These are phyloP conservation scores for Hygrocybe coccinea DNA, from an alignment of 768 basidiomycete species.

Conservation along the genomic window DNA sequence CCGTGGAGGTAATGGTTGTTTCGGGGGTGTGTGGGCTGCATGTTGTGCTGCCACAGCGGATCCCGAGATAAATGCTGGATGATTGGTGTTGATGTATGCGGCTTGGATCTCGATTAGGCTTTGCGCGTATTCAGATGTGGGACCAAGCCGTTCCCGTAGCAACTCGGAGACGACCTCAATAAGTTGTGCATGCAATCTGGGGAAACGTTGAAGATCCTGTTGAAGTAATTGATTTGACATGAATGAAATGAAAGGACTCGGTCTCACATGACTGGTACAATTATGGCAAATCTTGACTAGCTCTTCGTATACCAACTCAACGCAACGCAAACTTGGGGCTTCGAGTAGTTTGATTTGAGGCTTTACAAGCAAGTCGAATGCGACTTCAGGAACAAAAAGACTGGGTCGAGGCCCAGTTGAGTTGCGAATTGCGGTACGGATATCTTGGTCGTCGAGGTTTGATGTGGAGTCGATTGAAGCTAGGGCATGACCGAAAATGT, in stretches of 20 bases:
- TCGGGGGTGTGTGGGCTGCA: slow-evolving; percentile 34
- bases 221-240: slow-evolving; percentile 5
- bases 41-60: slow-evolving; percentile 61
- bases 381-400: slow-evolving; percentile 93
- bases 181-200: slow-evolving; percentile 84
- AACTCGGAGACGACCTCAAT: slow-evolving; percentile 97
- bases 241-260: neutral
- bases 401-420: slow-evolving; percentile 96
- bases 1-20: slow-evolving; percentile 43
- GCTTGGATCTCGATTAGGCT: slow-evolving; percentile 96
- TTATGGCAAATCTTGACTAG: slow-evolving; percentile 99
- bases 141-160: slow-evolving; percentile 88
- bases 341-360: slow-evolving; percentile 97
- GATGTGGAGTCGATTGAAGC: slow-evolving; percentile 84
- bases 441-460: slow-evolving; percentile 90
- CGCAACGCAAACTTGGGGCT: slow-evolving; percentile 89
- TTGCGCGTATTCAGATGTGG: slow-evolving; percentile 94
- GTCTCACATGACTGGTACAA: slow-evolving; percentile 79
- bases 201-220: slow-evolving; percentile 95
- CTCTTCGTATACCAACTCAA: slow-evolving; percentile 98
- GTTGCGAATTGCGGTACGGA: slow-evolving; percentile 96
- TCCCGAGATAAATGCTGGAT: slow-evolving; percentile 87
- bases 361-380: slow-evolving; percentile 94
- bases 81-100: slow-evolving; percentile 99
- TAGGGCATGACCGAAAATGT: slow-evolving; percentile 91